Conservation (phyloP, 768 basidiomycete genomes). For the Tulasnella sp. region DNA sequence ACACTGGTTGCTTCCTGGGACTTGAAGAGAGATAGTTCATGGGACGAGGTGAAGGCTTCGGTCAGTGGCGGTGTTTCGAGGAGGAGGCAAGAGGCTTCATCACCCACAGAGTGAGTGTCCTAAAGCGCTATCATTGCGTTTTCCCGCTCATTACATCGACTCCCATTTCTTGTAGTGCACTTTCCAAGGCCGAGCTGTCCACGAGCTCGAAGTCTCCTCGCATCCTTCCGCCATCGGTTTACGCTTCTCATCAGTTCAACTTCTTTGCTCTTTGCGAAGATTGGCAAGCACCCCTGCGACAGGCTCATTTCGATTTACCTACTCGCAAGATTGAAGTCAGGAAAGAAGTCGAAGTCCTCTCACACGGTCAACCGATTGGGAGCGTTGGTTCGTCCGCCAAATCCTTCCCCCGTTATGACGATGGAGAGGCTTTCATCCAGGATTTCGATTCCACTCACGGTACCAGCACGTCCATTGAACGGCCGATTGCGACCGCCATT, state of each 20-base stretch:
- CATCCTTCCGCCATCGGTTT: slow-evolving; percentile 73
- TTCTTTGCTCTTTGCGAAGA: slow-evolving; percentile 71
- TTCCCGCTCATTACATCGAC: not conserved
- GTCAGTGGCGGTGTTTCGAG: not conserved
- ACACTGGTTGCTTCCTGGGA: slow-evolving; percentile 66
- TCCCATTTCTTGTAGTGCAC: slow-evolving; percentile 52
- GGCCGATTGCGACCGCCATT: slow-evolving; percentile 76
- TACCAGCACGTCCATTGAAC: slow-evolving; percentile 61
- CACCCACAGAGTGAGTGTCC: slow-evolving; percentile 36
- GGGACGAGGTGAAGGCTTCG: slow-evolving; percentile 56
- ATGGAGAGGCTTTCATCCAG: slow-evolving; percentile 18
- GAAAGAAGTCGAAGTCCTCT: slow-evolving; percentile 62
- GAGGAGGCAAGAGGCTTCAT: slow-evolving; percentile 3
- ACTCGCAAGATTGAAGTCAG: slow-evolving; percentile 70
- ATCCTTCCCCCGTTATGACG: not conserved
- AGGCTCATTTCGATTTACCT: slow-evolving; percentile 61
- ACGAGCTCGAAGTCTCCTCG: slow-evolving; percentile 63
- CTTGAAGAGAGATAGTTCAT: slow-evolving; percentile 55
- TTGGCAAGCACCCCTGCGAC: slow-evolving; percentile 69
- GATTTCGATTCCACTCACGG: slow-evolving; percentile 26
- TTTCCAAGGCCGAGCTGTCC: slow-evolving; percentile 82
- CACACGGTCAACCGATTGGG: slow-evolving; percentile 12
- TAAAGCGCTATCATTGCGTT: not conserved
- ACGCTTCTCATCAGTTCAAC: slow-evolving; percentile 82
- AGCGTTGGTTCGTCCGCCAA: slow-evolving; percentile 9